phyloP scores from a whole-genome alignment of 306 rosid genomes.

The Cajanus cajan region DNA sequence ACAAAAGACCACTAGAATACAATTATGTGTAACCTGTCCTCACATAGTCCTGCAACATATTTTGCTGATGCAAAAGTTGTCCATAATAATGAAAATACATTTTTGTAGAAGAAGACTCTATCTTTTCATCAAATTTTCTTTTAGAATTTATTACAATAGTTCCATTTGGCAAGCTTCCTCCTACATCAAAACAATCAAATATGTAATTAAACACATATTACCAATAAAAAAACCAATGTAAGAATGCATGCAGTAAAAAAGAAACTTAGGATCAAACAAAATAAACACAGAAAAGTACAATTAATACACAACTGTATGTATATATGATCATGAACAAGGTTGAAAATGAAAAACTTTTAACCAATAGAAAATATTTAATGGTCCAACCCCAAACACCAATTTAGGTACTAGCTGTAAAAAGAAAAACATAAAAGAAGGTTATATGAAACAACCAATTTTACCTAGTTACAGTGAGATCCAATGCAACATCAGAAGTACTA shows the following conservation, averaged over 20 bases:
- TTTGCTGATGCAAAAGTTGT: slow-evolving; percentile 83
- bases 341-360: background rate
- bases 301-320: slow-evolving; percentile 6
- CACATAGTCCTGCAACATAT: slow-evolving; percentile 91
- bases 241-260: background rate
- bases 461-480: background rate
- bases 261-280: background rate
- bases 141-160: slow-evolving; percentile 35
- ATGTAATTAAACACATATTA: slow-evolving; percentile 1
- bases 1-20: background rate
- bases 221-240: background rate
- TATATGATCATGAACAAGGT: background rate
- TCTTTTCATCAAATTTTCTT: slow-evolving; percentile 79
- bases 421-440: slow-evolving; percentile 4
- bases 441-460: background rate
- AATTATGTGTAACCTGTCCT: slow-evolving; percentile 64
- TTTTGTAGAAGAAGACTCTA: slow-evolving; percentile 76
- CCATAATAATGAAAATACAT: slow-evolving; percentile 92
- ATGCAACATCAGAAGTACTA: background rate
- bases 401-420: background rate
- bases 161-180: slow-evolving; percentile 53
- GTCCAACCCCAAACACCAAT: background rate
- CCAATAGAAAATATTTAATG: slow-evolving; percentile 2
- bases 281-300: background rate
- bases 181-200: slow-evolving; percentile 36